Evolutionary conservation across 1,284 basidiomycete species (phyloP).

Genomic region (Schizopora paradoxa): DNA sequence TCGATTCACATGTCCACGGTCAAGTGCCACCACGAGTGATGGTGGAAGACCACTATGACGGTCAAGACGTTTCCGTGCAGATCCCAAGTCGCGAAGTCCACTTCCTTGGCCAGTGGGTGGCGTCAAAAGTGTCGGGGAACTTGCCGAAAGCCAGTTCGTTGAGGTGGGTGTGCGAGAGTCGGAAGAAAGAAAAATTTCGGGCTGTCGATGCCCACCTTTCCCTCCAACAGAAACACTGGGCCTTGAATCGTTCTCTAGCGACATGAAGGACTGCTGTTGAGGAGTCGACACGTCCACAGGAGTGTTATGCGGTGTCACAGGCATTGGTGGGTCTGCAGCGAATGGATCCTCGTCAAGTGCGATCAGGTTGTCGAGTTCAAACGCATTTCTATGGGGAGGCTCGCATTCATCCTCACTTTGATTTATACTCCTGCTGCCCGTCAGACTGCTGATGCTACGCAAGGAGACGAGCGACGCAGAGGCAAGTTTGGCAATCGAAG

Average conservation of each 20-base stretch:
- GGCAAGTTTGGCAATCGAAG: slow-evolving; percentile 5
- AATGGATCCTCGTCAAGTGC: slow-evolving; percentile 16
- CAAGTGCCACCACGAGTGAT: slow-evolving; percentile 7
- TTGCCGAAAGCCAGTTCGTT: too few relatives aligned
- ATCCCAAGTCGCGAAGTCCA: too few relatives aligned
- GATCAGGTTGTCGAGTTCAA: slow-evolving; percentile 7
- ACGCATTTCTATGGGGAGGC: neutral
- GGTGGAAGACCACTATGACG: neutral
- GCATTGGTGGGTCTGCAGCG: slow-evolving; percentile 13
- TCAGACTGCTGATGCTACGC: slow-evolving; percentile 8
- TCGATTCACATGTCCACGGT: too few relatives aligned
- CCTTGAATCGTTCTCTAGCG: slow-evolving; percentile 6
- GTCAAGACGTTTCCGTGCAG: too few relatives aligned
- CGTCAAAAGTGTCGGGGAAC: too few relatives aligned
- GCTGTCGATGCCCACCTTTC: too few relatives aligned
- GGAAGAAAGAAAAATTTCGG: slow-evolving; percentile 6
- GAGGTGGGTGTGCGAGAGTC: slow-evolving; percentile 6
- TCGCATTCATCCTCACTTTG: neutral
- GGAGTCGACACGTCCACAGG: slow-evolving; percentile 1
- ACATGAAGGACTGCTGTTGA: slow-evolving; percentile 11
- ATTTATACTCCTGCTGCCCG: slow-evolving; percentile 2
- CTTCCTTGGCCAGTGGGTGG: too few relatives aligned
- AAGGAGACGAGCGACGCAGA: slow-evolving; percentile 14
- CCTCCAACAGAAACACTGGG: neutral
- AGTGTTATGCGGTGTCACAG: too few relatives aligned